Evolutionary conservation across 108 stramenopile species (phyloP).

Genomic region (Cyclotella choctawhatcheeana): DNA sequence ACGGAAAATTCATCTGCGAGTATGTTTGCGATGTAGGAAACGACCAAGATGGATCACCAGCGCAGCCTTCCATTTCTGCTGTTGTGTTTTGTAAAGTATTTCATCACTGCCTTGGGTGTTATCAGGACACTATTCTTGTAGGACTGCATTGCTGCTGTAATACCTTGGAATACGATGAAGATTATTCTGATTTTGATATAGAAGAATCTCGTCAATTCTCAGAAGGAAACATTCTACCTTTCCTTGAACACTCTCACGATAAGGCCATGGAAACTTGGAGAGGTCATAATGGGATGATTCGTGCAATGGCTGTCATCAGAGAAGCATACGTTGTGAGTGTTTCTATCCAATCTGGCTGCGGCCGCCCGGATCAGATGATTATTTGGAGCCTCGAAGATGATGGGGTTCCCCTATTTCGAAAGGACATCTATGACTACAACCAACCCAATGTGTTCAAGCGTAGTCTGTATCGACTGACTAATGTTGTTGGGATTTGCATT

Average conservation of each 20-base stretch:
- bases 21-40: constrained; percentile 33
- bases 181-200: constrained; percentile 1
- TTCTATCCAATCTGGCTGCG: background rate
- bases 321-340: background rate
- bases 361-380: background rate
- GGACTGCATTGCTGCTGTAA: constrained; percentile 38
- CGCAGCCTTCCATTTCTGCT: constrained; percentile 40
- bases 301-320: background rate
- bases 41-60: constrained; percentile 23
- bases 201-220: background rate
- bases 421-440: constrained; percentile 20
- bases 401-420: constrained; percentile 28
- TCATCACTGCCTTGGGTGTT: background rate
- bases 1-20: constrained; percentile 18
- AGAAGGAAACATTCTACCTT: constrained; percentile 49
- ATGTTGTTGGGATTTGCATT: constrained; percentile 31
- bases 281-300: background rate
- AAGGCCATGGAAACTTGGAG: background rate
- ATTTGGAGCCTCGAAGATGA: background rate
- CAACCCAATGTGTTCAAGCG: constrained; percentile 3
- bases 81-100: constrained; percentile 45
- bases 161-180: constrained; percentile 14
- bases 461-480: constrained; percentile 11
- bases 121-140: constrained; percentile 42
- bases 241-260: background rate